Conservation (phyloP, 306 rosid genomes). For the Corylus heterophylla region DNA sequence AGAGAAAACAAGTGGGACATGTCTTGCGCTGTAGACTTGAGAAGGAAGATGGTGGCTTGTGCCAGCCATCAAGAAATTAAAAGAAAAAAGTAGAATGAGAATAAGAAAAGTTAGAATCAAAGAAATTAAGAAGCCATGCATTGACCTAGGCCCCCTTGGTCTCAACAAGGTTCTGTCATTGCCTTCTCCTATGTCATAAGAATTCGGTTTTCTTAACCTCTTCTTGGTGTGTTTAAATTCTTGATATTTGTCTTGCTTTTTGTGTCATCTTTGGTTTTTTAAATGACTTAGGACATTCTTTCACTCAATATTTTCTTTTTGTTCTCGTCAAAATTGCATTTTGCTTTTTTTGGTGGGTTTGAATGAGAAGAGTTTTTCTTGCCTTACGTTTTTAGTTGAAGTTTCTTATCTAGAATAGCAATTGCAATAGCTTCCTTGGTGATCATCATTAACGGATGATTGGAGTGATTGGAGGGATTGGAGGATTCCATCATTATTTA, state of each 20-base stretch:
- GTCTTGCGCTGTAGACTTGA: neutral
- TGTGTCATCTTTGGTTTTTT: neutral
- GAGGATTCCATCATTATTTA: neutral
- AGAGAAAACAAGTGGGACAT: no score
- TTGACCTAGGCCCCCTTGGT: no score
- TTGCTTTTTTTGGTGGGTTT: neutral
- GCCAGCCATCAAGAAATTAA: neutral
- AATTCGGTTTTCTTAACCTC: no score
- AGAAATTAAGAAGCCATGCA: no score
- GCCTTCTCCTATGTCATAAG: no score
- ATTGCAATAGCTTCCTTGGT: conserved; percentile 2
- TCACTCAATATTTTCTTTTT: neutral
- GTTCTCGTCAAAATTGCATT: neutral
- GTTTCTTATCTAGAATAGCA: neutral
- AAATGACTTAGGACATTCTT: neutral
- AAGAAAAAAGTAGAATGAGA: neutral
- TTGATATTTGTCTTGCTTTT: neutral
- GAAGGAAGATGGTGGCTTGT: neutral
- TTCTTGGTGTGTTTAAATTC: no score
- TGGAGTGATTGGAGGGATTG: neutral
- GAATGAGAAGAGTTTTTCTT: neutral
- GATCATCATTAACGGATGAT: neutral
- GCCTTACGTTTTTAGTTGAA: neutral
- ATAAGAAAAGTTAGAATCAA: neutral
- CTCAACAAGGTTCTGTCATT: no score